Conservation (phyloP, 441 rosid genomes). For the Pelargonium myrrhifolium region DNA sequence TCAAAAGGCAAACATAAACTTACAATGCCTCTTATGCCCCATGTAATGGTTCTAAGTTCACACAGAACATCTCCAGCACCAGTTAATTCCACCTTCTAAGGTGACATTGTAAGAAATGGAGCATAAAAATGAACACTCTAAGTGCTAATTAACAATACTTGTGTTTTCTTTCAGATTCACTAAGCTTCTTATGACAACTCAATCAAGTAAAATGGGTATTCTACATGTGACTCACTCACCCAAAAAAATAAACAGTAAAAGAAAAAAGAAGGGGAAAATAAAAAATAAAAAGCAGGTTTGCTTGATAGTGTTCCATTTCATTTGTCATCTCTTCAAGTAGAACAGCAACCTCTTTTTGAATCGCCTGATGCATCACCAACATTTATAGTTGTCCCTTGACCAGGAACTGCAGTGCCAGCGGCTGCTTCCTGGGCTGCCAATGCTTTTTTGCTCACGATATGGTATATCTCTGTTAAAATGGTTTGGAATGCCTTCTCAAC, state of each 20-base stretch:
- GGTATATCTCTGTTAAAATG: constrained; percentile 70
- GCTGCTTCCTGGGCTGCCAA: constrained; percentile 87
- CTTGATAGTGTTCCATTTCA: constrained; percentile 17
- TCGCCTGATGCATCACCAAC: constrained; percentile 54
- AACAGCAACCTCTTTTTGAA: constrained; percentile 61
- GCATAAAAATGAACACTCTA: constrained; percentile 11
- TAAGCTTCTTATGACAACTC: constrained; percentile 23
- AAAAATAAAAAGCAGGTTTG: constrained; percentile 12
- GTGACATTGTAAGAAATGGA: constrained; percentile 15
- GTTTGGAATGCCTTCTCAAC: constrained; percentile 87
- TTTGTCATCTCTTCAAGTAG: constrained; percentile 29
- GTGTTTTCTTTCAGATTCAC: constrained; percentile 29
- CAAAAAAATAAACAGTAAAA: constrained; percentile 31
- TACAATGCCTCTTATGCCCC: constrained; percentile 7
- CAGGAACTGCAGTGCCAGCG: constrained; percentile 45
- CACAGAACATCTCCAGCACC: constrained; percentile 13
- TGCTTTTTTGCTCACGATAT: constrained; percentile 84
- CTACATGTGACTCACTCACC: constrained; percentile 48
- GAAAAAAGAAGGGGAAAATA: not conserved
- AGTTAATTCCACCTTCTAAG: constrained; percentile 10
- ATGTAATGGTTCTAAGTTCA: constrained; percentile 8
- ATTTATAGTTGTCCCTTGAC: constrained; percentile 78
- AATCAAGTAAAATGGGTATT: constrained; percentile 29
- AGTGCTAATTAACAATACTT: constrained; percentile 11
- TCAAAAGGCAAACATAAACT: not conserved